A percentile compares a stretch with the other conserved stretches of the same genome.
phyloP scores from a whole-genome alignment of 2,329 filamentous ascomycete genomes.

The Pseudogymnoascus sp. region DNA sequence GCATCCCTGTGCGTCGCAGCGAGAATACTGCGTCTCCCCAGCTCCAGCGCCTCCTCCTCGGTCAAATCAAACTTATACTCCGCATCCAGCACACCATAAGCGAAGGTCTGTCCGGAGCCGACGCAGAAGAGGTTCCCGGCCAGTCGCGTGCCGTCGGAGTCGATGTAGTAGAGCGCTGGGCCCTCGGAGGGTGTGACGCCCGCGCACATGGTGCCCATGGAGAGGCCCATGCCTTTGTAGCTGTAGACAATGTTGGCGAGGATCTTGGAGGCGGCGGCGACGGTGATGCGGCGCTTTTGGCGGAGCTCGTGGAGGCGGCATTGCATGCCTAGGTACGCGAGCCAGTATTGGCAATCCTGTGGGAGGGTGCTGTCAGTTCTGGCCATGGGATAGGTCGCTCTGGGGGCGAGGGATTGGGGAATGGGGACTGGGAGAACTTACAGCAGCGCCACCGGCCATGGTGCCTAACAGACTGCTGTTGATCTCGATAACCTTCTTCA shows the following conservation, averaged over 20 bases:
- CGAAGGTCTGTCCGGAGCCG: constrained; percentile 95
- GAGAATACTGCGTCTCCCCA: constrained; percentile 85
- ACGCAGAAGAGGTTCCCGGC: constrained; percentile 96
- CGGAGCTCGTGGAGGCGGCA: constrained; percentile 98
- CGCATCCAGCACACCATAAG: constrained; percentile 93
- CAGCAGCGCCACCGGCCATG: constrained; percentile 95
- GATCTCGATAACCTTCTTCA: constrained; percentile 99
- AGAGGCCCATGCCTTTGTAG: constrained; percentile 98
- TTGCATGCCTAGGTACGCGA: constrained; percentile 97
- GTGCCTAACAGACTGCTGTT: constrained; percentile 89
- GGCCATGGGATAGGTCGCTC: neutral
- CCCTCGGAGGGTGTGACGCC: constrained; percentile 93
- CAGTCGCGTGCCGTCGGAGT: constrained; percentile 89
- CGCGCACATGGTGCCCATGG: constrained; percentile 99
- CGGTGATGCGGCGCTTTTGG: constrained; percentile 97
- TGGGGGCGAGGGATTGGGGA: neutral
- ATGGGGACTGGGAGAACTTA: constrained; percentile 34
- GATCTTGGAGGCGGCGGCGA: constrained; percentile 95
- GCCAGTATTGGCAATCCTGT: constrained; percentile 98
- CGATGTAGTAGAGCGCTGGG: constrained; percentile 97
- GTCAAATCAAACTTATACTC: constrained; percentile 86
- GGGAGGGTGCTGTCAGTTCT: neutral
- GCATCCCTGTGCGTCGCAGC: constrained; percentile 95
- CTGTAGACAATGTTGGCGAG: constrained; percentile 96
- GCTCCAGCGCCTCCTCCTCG: constrained; percentile 79